These are phyloP conservation scores for Plenodomus lindquistii DNA, from an alignment of 2,329 filamentous ascomycete species.

Conservation along the genomic window DNA sequence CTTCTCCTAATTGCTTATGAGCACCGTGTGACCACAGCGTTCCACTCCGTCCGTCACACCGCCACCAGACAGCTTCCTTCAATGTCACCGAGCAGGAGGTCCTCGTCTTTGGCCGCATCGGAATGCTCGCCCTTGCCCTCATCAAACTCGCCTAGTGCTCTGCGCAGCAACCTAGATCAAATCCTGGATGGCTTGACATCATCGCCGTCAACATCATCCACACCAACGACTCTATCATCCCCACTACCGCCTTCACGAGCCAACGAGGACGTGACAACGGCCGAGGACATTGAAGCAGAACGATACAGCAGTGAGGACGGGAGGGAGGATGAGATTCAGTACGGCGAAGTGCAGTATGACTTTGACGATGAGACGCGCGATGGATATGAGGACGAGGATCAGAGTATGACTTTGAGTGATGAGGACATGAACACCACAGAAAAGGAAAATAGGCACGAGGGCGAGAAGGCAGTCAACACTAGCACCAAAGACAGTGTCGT, in stretches of 20 bases:
- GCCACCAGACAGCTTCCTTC: background rate
- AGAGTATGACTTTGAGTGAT: slow-evolving; percentile 21
- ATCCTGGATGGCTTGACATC: background rate
- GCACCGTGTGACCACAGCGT: no score
- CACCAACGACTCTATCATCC: background rate
- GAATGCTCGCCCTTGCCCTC: background rate
- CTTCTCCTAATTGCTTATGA: no score
- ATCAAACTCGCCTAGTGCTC: background rate
- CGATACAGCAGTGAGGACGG: background rate
- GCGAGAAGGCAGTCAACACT: background rate
- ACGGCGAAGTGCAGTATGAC: background rate
- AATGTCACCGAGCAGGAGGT: background rate
- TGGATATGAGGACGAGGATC: slow-evolving; percentile 22
- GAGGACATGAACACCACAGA: background rate
- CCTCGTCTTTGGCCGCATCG: background rate
- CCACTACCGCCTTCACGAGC: background rate
- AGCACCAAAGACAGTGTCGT: background rate
- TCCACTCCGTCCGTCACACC: no score
- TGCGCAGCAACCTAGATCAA: background rate
- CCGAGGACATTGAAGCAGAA: background rate
- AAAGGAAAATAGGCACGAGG: background rate
- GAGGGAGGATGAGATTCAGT: background rate
- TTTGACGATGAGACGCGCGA: slow-evolving; percentile 10
- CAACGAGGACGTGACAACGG: background rate
- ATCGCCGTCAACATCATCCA: background rate